Conservation (phyloP, 805 yeast genomes). For the Yueomyces sp. region DNA sequence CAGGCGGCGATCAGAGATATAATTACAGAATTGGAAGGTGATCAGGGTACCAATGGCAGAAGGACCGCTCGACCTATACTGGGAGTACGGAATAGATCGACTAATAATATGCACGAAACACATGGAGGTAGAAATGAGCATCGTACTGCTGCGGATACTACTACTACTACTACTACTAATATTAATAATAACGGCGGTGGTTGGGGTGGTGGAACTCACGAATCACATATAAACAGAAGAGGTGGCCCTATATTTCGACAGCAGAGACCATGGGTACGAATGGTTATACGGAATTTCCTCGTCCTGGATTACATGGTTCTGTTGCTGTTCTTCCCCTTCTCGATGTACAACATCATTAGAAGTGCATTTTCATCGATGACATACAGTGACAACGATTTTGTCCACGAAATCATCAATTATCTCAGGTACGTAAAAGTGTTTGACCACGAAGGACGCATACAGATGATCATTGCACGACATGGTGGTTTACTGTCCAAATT, state of each 20-base stretch:
- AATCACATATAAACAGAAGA: neutral
- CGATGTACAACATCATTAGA: constrained; percentile 19
- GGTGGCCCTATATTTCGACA: constrained; percentile 7
- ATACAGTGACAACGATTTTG: constrained; percentile 16
- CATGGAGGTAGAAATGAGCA: neutral
- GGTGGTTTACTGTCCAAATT: constrained; percentile 18
- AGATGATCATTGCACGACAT: constrained; percentile 5
- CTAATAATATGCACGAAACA: too few relatives aligned
- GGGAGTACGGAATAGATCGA: neutral
- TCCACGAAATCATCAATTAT: constrained; percentile 15
- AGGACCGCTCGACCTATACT: neutral
- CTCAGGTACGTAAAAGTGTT: constrained; percentile 11
- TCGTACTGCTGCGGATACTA: neutral
- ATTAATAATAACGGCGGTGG: too few relatives aligned
- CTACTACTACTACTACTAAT: neutral
- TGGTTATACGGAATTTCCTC: constrained; percentile 14
- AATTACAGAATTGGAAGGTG: constrained; percentile 2
- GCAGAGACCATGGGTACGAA: constrained; percentile 13
- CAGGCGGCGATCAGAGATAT: constrained; percentile 8
- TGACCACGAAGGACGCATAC: constrained; percentile 18
- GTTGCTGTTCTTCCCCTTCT: constrained; percentile 20
- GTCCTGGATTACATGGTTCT: constrained; percentile 18
- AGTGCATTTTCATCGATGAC: constrained; percentile 20
- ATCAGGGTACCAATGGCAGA: neutral
- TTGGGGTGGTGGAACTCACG: too few relatives aligned